Evolutionary conservation across 2,329 filamentous ascomycete genomes (phyloP).

Genomic region (Macrophomina phaseolina): DNA sequence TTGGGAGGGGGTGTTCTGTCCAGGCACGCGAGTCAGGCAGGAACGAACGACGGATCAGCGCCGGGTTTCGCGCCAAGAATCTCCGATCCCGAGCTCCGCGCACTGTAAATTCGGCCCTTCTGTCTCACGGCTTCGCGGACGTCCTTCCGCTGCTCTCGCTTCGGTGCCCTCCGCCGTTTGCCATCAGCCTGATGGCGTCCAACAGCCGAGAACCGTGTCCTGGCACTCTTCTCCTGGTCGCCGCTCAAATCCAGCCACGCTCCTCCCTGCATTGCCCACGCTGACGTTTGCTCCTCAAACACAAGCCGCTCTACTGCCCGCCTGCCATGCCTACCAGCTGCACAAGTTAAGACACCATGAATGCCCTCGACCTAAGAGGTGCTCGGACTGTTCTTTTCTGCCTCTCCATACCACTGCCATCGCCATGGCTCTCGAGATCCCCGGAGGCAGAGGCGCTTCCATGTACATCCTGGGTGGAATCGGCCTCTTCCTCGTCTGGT

Average conservation of each 20-base stretch:
- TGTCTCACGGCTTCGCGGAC: not conserved
- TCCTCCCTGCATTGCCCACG: not conserved
- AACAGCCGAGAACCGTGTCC: not conserved
- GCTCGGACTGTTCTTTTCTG: not conserved
- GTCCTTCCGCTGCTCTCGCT: not conserved
- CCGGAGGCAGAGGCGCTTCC: conserved; percentile 18
- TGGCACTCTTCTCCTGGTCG: not conserved
- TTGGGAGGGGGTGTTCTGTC: not conserved
- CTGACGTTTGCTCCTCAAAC: not conserved
- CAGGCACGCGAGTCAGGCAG: not conserved
- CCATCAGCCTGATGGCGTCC: not conserved
- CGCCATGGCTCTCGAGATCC: conserved; percentile 15
- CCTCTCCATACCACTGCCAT: not conserved
- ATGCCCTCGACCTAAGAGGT: not conserved
- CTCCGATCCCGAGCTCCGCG: not conserved
- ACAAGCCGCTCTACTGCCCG: not conserved
- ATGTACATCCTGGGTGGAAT: conserved; percentile 20
- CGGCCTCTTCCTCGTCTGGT: conserved; percentile 23
- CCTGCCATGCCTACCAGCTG: not conserved
- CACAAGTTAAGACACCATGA: conserved; percentile 6
- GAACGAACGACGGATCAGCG: not conserved
- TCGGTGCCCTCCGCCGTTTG: too few relatives aligned
- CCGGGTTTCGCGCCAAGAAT: not conserved
- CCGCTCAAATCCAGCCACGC: not conserved
- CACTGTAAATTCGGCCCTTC: conserved; percentile 2